Base-by-base conservation (phyloP, 345 rosid species). In the Leavenworthia alabamica region DNA sequence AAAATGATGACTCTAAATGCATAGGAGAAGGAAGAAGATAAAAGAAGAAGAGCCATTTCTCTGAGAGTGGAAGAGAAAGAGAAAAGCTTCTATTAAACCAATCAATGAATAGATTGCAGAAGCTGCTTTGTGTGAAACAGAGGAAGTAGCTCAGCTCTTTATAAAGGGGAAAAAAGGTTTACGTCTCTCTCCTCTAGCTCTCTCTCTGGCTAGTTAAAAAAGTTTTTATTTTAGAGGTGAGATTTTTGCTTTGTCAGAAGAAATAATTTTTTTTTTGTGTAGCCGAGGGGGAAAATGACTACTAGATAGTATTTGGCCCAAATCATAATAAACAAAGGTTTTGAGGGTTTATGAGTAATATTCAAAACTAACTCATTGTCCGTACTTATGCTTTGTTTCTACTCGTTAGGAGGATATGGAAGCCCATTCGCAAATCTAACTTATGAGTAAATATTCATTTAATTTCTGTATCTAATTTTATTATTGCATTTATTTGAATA, bases 131-230 rank as follows among this genome's bases (percentile, higher is more conserved):
- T 36, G 68, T 60, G 62, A 58, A 43, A 66, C 77, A 67, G 73
- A 68, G 76, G 11, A 57, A 56, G 44, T 54, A 53, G 35, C 83
- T 45, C 77, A 42, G 51, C 78, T 62, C 71, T 84, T 83, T 89
- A 84, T 86, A 84, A 77, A 58, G 78, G 40, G 32, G 68, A 77
- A 79, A 16, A 67, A 76, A 65, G 31, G 9, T 58, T 16, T 28
- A 56, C 45, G 47, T 27, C 50, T 27, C 63, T 41, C 63, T 41
- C 3, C 27, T 17, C 35, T 47, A 23, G 26, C 35, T 47, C 60
- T 65, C 61, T 67, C 52, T 67, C 9, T 40, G 33, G 58, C 64
- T 23, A 41, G 44, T 24, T 43, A 24, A 52, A 44, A 45, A 28
- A 14, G n/a, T 60, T 60, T 49, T 42, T 43, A 8, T 58, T 60